Evolutionary conservation across 208 protist genomes (phyloP).

Genomic region (Trypanosoma vivax): DNA sequence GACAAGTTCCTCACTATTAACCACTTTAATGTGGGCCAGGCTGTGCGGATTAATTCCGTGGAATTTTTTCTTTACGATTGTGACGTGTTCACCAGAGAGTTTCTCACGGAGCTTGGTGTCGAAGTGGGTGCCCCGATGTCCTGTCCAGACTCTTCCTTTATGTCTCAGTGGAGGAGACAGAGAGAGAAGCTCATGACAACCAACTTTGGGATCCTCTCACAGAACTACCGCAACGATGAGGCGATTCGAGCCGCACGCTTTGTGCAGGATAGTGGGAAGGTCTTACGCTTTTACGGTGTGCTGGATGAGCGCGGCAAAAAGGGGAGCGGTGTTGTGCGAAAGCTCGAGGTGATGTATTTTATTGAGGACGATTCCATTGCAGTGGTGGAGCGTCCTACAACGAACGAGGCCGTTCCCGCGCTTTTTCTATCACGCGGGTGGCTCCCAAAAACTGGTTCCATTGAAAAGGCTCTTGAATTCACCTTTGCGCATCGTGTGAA

Average conservation of each 20-base stretch:
- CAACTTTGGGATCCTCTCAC: constrained; percentile 59
- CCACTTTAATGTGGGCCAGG: constrained; percentile 89
- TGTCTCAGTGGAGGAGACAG: constrained; percentile 40
- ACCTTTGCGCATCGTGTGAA: constrained; percentile 82
- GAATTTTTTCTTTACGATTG: constrained; percentile 93
- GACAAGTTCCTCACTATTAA: constrained; percentile 82
- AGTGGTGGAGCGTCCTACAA: constrained; percentile 86
- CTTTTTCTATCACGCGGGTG: constrained; percentile 82
- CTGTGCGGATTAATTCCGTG: constrained; percentile 86
- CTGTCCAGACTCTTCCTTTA: constrained; percentile 71
- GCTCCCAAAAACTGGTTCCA: constrained; percentile 72
- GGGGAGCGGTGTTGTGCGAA: constrained; percentile 64
- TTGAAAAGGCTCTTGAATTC: constrained; percentile 67
- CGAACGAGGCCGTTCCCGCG: constrained; percentile 83
- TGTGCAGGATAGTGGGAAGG: constrained; percentile 90
- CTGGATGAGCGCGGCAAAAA: constrained; percentile 54
- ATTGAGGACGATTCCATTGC: constrained; percentile 94
- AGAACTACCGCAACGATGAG: constrained; percentile 60
- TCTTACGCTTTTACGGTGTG: constrained; percentile 94
- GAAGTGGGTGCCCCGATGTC: constrained; percentile 39
- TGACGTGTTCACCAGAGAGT: constrained; percentile 90
- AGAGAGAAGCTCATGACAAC: constrained; percentile 43
- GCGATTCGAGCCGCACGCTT: constrained; percentile 73
- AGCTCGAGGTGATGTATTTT: constrained; percentile 92
- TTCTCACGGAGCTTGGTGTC: constrained; percentile 77